These are phyloP conservation scores for Vararia minispora DNA, from an alignment of 768 basidiomycete genomes.

Conservation along the genomic window DNA sequence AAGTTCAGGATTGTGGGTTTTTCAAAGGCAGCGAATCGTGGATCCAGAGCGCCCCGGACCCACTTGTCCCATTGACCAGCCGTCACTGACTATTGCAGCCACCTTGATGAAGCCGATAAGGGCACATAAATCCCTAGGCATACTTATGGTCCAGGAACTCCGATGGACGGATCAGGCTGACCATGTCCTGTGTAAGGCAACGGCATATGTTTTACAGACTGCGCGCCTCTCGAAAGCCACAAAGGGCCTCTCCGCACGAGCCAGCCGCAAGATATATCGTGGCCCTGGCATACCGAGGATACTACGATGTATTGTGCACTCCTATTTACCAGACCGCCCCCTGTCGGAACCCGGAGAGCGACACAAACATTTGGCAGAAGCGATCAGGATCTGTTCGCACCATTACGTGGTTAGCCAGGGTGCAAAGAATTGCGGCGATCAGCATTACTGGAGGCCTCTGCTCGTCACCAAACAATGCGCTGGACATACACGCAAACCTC, in stretches of 20 bases:
- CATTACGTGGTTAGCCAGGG: not conserved
- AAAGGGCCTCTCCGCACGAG: not conserved
- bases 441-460: conserved; percentile 15
- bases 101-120: no score
- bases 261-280: conserved; percentile 11
- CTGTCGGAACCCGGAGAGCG: no score
- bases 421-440: conserved; percentile 14
- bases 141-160: no score
- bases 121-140: no score
- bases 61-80: no score
- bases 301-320: conserved; percentile 11
- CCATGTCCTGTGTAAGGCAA: not conserved
- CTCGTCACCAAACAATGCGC: conserved; percentile 5
- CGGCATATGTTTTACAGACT: not conserved
- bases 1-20: no score
- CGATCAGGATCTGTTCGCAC: not conserved
- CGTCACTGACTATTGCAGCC: no score
- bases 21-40: no score
- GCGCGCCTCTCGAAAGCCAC: conserved; percentile 1
- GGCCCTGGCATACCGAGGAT: conserved; percentile 15
- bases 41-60: no score
- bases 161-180: not conserved
- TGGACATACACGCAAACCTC: conserved; percentile 5
- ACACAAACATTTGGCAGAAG: no score
- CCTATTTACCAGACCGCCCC: not conserved